Base-by-base conservation (phyloP, 371 early-diverging fungal genomes). In the Thermomucor indicae-seudaticae region DNA sequence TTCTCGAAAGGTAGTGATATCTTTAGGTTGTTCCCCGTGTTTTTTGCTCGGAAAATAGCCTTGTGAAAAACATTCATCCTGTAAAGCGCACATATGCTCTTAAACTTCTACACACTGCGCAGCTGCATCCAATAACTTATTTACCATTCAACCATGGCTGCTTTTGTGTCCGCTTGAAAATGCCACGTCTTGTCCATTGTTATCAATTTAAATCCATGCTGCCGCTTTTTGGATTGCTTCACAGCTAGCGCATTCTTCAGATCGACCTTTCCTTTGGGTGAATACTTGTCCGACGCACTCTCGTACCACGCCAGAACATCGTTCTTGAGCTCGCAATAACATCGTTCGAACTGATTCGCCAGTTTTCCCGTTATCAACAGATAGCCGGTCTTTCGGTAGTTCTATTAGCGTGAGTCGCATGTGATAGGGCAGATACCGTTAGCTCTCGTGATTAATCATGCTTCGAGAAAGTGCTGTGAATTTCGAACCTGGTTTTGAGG, bases 281-380 rank as follows among this genome's bases (percentile, higher is more conserved):
- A 85, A 53, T 91, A 90, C 5, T 74, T 60, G 53, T 88, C 83
- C 11, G 70, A 75, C 12, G 85, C 75, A 52, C 78, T 79, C 40
- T 70, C 75, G 55, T 79, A 88, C 62, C 78, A 84, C 27, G 74
- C 64, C 11, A 91, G 65, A 3, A 73, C 75, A 54, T 84, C 81
- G 29, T 83, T 74, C 31, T 80, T 75, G 14, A 91, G 70, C 31
- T 83, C 81, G 57, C 88, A 89, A 75, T 80, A 90, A 47, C 83
- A 86, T 0, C 83, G 75, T 5, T 59, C 67, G 49, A 68, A 86
- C 27, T 59, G 49, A 37, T 51, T 72, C 20, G 56, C 59, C 23
- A 71, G 65, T 19, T 54, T 70, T 25, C 51, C 64, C 12, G 68
- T 48, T 31, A 65, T 43, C 17, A 67, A 43, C 17, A 89, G 65